Conservation (phyloP, 1,139 yeast species). For the Petasospora fabianii region DNA sequence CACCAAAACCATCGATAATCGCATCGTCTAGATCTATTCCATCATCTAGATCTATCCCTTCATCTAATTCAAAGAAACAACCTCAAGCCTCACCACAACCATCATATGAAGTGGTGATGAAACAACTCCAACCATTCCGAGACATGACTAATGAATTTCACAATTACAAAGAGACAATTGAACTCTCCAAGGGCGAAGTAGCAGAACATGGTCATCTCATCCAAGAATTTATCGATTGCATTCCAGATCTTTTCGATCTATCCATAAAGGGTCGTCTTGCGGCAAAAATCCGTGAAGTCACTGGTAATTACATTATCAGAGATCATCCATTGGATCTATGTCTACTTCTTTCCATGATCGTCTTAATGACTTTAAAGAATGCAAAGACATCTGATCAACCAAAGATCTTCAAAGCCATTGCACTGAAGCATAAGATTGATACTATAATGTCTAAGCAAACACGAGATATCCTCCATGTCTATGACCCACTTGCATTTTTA, state of each 20-base stretch:
- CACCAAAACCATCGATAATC: neutral
- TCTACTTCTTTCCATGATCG: slow-evolving; percentile 7
- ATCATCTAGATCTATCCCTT: too few species aligned
- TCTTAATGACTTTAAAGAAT: slow-evolving; percentile 4
- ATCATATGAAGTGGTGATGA: neutral
- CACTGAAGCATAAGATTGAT: slow-evolving; percentile 5
- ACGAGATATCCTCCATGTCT: neutral
- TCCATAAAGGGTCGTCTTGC: slow-evolving; percentile 5
- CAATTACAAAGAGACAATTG: neutral
- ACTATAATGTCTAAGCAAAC: slow-evolving; percentile 2
- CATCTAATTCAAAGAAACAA: too few species aligned
- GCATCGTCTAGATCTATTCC: too few species aligned
- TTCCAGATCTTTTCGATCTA: slow-evolving; percentile 11
- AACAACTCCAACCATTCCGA: slow-evolving; percentile 3
- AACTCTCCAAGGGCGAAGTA: slow-evolving; percentile 2
- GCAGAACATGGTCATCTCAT: slow-evolving; percentile 6
- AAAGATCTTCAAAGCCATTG: slow-evolving; percentile 6
- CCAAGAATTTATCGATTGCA: slow-evolving; percentile 5
- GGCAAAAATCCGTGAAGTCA: slow-evolving; percentile 2
- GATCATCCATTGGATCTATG: slow-evolving; percentile 9
- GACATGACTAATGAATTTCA: slow-evolving; percentile 3
- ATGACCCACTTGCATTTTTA: slow-evolving; percentile 8
- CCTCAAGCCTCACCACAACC: too few species aligned
- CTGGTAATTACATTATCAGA: slow-evolving; percentile 9
- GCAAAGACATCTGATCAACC: slow-evolving; percentile 1